phyloP scores from a whole-genome alignment of 1,284 basidiomycete genomes.

The Microbotryomycetes sp. region DNA sequence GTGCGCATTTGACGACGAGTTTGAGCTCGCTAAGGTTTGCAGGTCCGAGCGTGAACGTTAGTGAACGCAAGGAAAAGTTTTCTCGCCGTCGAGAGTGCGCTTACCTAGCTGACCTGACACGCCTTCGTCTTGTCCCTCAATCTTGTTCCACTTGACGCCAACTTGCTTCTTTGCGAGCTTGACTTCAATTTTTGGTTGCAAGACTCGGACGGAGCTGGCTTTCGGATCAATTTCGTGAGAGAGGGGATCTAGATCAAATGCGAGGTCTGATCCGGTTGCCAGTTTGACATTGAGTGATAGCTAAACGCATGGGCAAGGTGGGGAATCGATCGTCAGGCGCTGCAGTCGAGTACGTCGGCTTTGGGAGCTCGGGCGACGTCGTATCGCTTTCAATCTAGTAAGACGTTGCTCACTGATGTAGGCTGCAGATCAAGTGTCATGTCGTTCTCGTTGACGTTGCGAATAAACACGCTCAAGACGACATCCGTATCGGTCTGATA shows the following conservation, averaged over 20 bases:
- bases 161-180: slow-evolving; percentile 55
- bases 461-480: slow-evolving; percentile 33
- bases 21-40: not conserved
- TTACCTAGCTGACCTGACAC: slow-evolving; percentile 34
- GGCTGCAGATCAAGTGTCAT: slow-evolving; percentile 27
- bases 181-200: slow-evolving; percentile 76
- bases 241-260: slow-evolving; percentile 57
- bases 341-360: too few species aligned
- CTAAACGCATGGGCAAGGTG: slow-evolving; percentile 4
- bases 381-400: too few species aligned
- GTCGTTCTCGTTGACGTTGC: slow-evolving; percentile 31
- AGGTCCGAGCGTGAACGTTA: not conserved
- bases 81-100: not conserved
- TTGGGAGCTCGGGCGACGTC: too few species aligned
- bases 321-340: not conserved
- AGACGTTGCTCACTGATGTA: slow-evolving; percentile 20
- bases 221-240: slow-evolving; percentile 67
- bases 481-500: slow-evolving; percentile 35
- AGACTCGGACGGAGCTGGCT: slow-evolving; percentile 57
- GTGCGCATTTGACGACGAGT: slow-evolving; percentile 8
- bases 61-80: not conserved
- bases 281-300: slow-evolving; percentile 36
- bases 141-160: slow-evolving; percentile 62
- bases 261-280: slow-evolving; percentile 32
- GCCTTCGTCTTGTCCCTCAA: slow-evolving; percentile 51